Evolutionary conservation across 495 filamentous ascomycete genomes (phyloP).

Genomic region (Penicillium argentinense): DNA sequence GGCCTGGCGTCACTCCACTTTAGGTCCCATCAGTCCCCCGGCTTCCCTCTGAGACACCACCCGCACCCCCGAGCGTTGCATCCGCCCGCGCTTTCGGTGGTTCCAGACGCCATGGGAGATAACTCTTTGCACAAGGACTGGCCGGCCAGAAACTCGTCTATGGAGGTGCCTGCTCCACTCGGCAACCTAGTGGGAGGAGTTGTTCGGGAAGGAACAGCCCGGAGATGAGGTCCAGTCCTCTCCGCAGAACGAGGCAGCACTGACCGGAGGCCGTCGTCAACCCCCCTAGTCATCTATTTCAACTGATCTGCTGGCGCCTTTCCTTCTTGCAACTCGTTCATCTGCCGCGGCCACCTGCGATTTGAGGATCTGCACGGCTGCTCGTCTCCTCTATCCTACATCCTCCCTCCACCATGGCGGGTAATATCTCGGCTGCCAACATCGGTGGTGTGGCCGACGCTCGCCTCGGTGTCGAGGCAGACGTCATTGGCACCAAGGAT

Average conservation of each 20-base stretch:
- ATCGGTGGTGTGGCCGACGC: constrained; percentile 15
- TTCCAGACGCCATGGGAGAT: neutral
- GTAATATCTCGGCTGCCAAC: constrained; percentile 15
- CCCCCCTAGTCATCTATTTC: too few relatives aligned
- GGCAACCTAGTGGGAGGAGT: too few relatives aligned
- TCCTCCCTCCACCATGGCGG: constrained; percentile 8
- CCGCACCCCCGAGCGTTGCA: neutral
- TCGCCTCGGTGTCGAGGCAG: constrained; percentile 13
- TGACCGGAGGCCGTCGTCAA: too few relatives aligned
- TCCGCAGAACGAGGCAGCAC: neutral
- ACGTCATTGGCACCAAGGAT: constrained; percentile 14
- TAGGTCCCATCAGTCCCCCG: neutral
- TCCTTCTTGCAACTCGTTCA: neutral
- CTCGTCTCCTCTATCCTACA: neutral
- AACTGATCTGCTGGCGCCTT: neutral
- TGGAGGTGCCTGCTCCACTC: neutral
- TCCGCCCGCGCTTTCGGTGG: neutral
- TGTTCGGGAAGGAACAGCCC: too few relatives aligned
- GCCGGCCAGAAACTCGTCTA: neutral
- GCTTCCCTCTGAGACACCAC: constrained; percentile 1
- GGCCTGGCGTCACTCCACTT: neutral
- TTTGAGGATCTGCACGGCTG: neutral
- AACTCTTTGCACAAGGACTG: neutral
- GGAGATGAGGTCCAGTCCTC: neutral
- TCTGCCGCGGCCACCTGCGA: neutral